Evolutionary conservation across 768 basidiomycete species (phyloP), one percentile per base, ranked within the genome.

Genomic region (Lactarius evosmus): DNA sequence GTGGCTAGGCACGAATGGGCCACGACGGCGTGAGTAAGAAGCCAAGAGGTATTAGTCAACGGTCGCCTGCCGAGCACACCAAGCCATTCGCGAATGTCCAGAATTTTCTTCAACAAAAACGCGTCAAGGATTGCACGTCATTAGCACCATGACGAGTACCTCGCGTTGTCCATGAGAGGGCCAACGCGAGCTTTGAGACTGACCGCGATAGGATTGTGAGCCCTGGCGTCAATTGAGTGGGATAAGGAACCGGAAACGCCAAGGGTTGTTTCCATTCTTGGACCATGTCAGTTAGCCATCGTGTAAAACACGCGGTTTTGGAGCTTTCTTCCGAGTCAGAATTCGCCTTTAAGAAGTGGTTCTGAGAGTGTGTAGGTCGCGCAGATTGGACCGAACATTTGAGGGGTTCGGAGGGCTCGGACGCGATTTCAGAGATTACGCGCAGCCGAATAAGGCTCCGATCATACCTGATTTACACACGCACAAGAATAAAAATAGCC

Each of bases 151-250:
- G 44, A 49, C 12, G 25, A 17, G 17, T 38, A 16, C 38, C 38
- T 38, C 38, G 38, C 16, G 16, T 38, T 38, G 38, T 38, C 16
- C 16, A 38, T 38, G 38, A 38, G 38, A 14, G 46, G 46, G 12
- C 12, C n/a, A 11, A 49, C 46, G 12, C 22, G 46, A 25, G 12
- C 5, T 4, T 17, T n/a, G 49, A 50, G 22, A 50, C 14, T 25
- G 22, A 25, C 49, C 3, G 16, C 38, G 17, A 38, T 38, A 25
- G 46, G 46, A 11, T 25, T 33, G 34, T 36, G 54, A 55, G 54
- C 54, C 16, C n/a, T 55, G 33, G 25, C 54, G 33, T 55, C 54
- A 55, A 36, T 36, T 25, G 54, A 55, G 54, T 22, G n/a, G 54
- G 25, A 6, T 12, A 55, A n/a, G 30, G 22, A 34, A 22, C 34